Evolutionary conservation across 495 filamentous ascomycete genomes (phyloP).

Genomic region (Lasiosphaeria hispida): DNA sequence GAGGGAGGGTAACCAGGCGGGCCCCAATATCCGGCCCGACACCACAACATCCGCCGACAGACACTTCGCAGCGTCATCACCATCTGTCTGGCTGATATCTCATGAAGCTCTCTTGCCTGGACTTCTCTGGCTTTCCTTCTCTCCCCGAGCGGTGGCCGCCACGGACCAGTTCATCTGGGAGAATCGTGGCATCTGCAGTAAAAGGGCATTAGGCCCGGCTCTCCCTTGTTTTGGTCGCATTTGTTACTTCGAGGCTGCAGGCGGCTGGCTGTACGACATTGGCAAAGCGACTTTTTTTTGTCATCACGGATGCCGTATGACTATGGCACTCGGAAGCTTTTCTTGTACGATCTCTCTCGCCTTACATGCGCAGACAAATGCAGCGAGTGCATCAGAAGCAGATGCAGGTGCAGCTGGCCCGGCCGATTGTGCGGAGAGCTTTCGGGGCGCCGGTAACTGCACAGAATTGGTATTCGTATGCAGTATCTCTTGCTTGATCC

Average conservation of each 20-base stretch:
- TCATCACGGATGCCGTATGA: neutral
- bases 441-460: no score
- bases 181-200: constrained; percentile 8
- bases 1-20: neutral
- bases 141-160: no score
- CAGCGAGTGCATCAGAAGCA: constrained; percentile 3
- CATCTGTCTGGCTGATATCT: neutral
- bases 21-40: constrained; percentile 9
- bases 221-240: neutral
- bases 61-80: neutral
- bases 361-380: constrained; percentile 5
- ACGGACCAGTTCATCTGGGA: neutral
- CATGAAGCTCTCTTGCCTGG: neutral
- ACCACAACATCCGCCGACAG: neutral
- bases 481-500: no score
- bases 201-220: neutral
- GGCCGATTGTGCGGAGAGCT: neutral
- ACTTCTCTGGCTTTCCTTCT: no score
- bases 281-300: neutral
- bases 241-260: constrained; percentile 1
- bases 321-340: constrained; percentile 5
- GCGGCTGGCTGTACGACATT: constrained; percentile 7
- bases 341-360: neutral
- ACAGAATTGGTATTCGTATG: no score
- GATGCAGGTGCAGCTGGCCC: neutral